Base-by-base conservation (phyloP, 1,139 yeast species). In the Candida smagusa region DNA sequence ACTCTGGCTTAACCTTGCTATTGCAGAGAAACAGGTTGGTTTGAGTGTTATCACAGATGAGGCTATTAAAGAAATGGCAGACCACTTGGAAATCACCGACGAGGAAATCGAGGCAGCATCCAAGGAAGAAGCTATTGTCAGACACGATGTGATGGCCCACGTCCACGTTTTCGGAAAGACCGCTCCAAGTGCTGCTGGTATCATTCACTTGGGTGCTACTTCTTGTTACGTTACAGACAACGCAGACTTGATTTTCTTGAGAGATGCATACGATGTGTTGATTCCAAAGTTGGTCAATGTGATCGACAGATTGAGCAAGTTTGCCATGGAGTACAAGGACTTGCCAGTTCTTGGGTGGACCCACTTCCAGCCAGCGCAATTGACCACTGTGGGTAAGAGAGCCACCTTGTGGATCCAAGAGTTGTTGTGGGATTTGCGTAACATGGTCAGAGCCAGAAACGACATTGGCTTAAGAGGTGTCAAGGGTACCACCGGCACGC, bases 121-220 rank as follows among this genome's bases (percentile, higher is more conserved):
- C 38, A 79, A 79, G 56, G 97, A 92, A 69, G 99, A 92, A 65
- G 96, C 97, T 41, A 89, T 85, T 61, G 97, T 92, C 40, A 85
- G 99, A 72, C 99, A 92, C 65, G 99, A 92, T 63, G 99, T 92
- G 52, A 92, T 92, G 99, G 96, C 98, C 41, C 98, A 92, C 55
- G 97, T 92, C 44, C 98, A 94, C 59, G 87, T 84, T 39, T 92
- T 85, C 61, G 98, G 98, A 49, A 76, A 83, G 51, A 80, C 86
- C 24, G 86, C 95, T 55, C 99, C 99, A 12, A 84, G 83, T 8
- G 99, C 99, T 26, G 92, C 98, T 31, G 97, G 97, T 52, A 90
- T 92, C 63, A 92, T 92, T 58, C 99, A 92, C 60, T 74, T 94
- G 59, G 99, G 99, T 58, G 98, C 99, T 31, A 92, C 99, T 30